These are phyloP conservation scores for Rhizoclosmatium globosum DNA, from an alignment of 192 early-diverging fungal genomes.

Conservation along the genomic window DNA sequence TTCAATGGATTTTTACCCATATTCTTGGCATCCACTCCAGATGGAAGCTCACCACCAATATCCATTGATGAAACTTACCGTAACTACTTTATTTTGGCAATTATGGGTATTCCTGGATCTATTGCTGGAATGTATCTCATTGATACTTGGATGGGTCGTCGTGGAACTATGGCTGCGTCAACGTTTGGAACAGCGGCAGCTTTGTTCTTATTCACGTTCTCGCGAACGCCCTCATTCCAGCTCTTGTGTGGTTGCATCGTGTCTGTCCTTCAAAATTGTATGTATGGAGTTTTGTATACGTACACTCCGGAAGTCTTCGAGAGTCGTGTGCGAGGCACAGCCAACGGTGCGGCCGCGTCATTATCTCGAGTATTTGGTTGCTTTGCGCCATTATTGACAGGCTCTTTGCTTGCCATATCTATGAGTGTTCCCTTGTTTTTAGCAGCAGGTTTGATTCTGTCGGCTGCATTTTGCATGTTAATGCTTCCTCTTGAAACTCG, in stretches of 20 bases:
- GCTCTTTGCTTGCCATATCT: slow-evolving; percentile 65
- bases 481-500: slow-evolving; percentile 77
- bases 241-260: slow-evolving; percentile 68
- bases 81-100: slow-evolving; percentile 78
- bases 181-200: slow-evolving; percentile 75
- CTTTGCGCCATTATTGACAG: slow-evolving; percentile 76
- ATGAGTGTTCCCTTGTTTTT: slow-evolving; percentile 73
- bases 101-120: slow-evolving; percentile 83
- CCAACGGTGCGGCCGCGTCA: slow-evolving; percentile 79
- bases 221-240: slow-evolving; percentile 62
- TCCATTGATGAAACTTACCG: slow-evolving; percentile 69
- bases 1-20: slow-evolving; percentile 89
- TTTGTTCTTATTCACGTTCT: slow-evolving; percentile 72
- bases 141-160: slow-evolving; percentile 76
- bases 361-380: slow-evolving; percentile 78
- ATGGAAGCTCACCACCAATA: slow-evolving; percentile 1
- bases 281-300: slow-evolving; percentile 85
- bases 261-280: slow-evolving; percentile 61
- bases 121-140: slow-evolving; percentile 68
- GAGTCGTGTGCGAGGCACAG: slow-evolving; percentile 71
- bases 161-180: slow-evolving; percentile 81
- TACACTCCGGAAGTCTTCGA: slow-evolving; percentile 92
- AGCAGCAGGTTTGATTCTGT: slow-evolving; percentile 62
- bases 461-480: slow-evolving; percentile 69
- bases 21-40: slow-evolving; percentile 64